Base-by-base conservation (phyloP, 176 grass and related monocot genomes). In the Carex pumila region DNA sequence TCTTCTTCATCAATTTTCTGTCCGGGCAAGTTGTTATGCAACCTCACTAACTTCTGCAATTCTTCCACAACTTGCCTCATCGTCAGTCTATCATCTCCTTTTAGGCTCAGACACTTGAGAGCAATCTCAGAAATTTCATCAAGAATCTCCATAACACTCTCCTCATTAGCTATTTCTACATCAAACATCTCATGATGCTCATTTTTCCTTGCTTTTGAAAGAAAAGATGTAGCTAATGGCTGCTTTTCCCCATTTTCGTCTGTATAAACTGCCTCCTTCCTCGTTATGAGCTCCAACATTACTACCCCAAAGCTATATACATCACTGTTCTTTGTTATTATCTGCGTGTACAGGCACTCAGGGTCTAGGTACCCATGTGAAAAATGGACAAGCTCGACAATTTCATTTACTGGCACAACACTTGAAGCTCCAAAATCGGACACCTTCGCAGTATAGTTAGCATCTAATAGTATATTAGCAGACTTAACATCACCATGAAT, bases 401-500 rank as follows among this genome's bases (percentile, higher is more conserved):
- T 43, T 36, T 83, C 14, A 21, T 87, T 63, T 4, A 49, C 3
- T 0, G 86, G 21, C 30, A 83, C 15, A 15, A 75, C 22, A 52
- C 37, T 87, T 13, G 65, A 87, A 18, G 67, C 79, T 30, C 86
- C 86, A 56, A 83, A 87, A 21, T 87, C 80, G 0, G 79, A 87
- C 17, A 87, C 68, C 6, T 87, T 87, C 1, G 25, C 82, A 17
- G 6, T 30, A 41, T 84, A 54, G 3, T 43, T 14, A 56, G 30
- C 54, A 22, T 67, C 80, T 62, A 87, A 21, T 25, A 87, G 79
- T 73, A 87, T 87, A 41, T 87, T 87, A 41, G 86, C 53, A 2
- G 79, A 72, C 45, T 87, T 87, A 1, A 87, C 80, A 76, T 87
- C 86, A 19, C 79, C 80, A 62, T 87, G 79, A n/a, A 87, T 19